These are phyloP conservation scores for Scheffersomyces stipitis DNA, from an alignment of 805 yeast genomes.

Conservation along the genomic window DNA sequence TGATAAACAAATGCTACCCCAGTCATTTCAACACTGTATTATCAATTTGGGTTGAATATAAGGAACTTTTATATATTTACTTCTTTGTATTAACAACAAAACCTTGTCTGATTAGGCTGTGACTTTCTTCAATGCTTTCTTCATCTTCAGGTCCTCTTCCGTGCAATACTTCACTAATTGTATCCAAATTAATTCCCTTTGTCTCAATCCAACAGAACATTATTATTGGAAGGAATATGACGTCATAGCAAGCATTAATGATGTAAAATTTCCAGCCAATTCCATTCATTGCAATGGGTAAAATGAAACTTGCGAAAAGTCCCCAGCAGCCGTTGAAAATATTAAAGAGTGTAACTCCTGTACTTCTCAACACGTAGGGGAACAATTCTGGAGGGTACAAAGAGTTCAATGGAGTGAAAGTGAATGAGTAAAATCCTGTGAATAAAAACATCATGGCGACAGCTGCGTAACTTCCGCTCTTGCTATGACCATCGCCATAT, in stretches of 20 bases:
- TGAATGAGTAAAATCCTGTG: slow-evolving; percentile 13
- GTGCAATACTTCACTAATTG: too few species aligned
- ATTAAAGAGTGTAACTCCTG: slow-evolving; percentile 11
- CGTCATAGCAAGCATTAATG: slow-evolving; percentile 1
- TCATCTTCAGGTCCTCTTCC: too few species aligned
- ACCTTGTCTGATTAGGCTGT: too few species aligned
- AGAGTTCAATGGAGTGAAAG: slow-evolving; percentile 13
- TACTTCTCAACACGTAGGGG: slow-evolving; percentile 12
- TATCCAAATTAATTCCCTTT: slow-evolving; percentile 5
- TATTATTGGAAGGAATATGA: slow-evolving; percentile 7
- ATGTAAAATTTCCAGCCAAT: slow-evolving; percentile 19
- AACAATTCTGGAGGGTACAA: slow-evolving; percentile 15
- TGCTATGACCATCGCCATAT: slow-evolving; percentile 8
- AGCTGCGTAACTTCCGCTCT: slow-evolving; percentile 12
- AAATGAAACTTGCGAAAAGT: slow-evolving; percentile 13
- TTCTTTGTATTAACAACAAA: too few species aligned
- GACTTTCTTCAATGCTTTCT: too few species aligned
- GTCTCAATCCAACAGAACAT: slow-evolving; percentile 14
- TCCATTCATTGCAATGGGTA: slow-evolving; percentile 17
- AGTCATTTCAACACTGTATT: too few species aligned
- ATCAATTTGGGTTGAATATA: too few species aligned
- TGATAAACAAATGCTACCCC: too few species aligned
- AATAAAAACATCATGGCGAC: slow-evolving; percentile 16
- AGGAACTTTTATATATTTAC: too few species aligned
- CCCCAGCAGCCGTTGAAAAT: slow-evolving; percentile 8